Evolutionary conservation across 164 flowering plant genomes (phyloP), one percentile per base, ranked within the genome.

Genomic region (Malania oleifera): DNA sequence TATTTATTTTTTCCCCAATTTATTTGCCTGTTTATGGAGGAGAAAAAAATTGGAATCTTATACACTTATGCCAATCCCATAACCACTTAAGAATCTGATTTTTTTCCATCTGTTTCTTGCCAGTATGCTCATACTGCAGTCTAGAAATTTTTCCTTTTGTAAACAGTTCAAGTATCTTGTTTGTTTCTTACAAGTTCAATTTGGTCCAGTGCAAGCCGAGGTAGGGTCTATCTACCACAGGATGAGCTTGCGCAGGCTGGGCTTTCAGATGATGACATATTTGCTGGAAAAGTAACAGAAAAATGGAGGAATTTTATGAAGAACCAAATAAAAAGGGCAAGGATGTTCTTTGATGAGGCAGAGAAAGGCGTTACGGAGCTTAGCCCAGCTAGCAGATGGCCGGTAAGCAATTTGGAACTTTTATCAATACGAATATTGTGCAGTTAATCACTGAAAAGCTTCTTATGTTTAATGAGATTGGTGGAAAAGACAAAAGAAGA

Each of bases 261-360:
- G 54, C 81, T 90, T 14, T 83, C 83, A 0, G 95, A 87, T 25
- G 95, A 87, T 12, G 97, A 90, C 61, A 82, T 90, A 66, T 85
- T 90, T 67, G 79, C 79, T n/a, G 90, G 85, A 34, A 82, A 61
- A 59, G 95, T 90, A 1, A 90, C 95, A 7, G 92, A 85, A 46
- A 87, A 82, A 52, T 87, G 97, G 95, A 78, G 92, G 57, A 74
- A 20, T 50, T 90, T 87, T 75, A 90, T 90, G 97, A 90, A 76
- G 60, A 77, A 69, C 27, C 97, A 87, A 70, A 87, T 90, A 22
- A 80, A 79, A 66, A 76, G 95, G 59, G 95, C 97, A 26, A 75
- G 90, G 68, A 85, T 73, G 82, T 90, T 87, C 80, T 90, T 87
- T 56, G 85, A 82, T 28, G 81, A 87, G 67, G 88, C 97, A 10